Evolutionary conservation across 768 basidiomycete genomes (phyloP), one percentile per base, ranked within the genome.

Genomic region (Pisolithus microcarpus): DNA sequence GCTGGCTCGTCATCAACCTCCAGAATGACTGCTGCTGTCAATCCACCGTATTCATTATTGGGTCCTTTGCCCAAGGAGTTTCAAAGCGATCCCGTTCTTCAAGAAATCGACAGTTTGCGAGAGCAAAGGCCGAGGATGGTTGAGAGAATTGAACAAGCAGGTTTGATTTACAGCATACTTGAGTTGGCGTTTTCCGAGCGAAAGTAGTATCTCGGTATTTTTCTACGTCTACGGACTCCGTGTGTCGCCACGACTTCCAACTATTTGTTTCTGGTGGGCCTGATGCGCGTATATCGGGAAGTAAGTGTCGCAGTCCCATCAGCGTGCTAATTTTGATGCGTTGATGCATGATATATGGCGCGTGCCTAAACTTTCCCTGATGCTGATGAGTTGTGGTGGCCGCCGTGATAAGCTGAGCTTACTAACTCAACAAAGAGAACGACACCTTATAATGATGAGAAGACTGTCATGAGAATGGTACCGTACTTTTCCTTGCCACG

Each of bases 111-210:
- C 60, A 79, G 75, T 24, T 65, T 92, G 57, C 70, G 90, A 55
- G 90, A 92, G 69, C 90, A 91, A 65, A 69, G 90, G 31, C 82
- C 83, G 2, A 76, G 82, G 24, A 91, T 92, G 90, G 87, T 91
- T 31, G 81, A 91, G 69, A 74, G 77, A 51, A 66, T 72, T 6
- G 84, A 85, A 54, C 89, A 91, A 64, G 65, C 79, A 5, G 31
- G 72, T 3, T 66, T 89, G 50, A 70, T 91, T 40, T 91, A 91
- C 62, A 74, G 82, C 52, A 69, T 82, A 26, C 67, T 88, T 23
- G 55, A 59, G 6, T 63, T 58, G 42, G 65, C 61, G 0, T 62
- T 67, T 45, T 6, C 28, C 47, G 24, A 39, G 21, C 1, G 42
- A 28, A 54, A 45, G 39, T 66, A 39, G 57, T 18, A 19, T 30